Evolutionary conservation across 331 rosid genomes (phyloP).

Genomic region (Arachis monticola): DNA sequence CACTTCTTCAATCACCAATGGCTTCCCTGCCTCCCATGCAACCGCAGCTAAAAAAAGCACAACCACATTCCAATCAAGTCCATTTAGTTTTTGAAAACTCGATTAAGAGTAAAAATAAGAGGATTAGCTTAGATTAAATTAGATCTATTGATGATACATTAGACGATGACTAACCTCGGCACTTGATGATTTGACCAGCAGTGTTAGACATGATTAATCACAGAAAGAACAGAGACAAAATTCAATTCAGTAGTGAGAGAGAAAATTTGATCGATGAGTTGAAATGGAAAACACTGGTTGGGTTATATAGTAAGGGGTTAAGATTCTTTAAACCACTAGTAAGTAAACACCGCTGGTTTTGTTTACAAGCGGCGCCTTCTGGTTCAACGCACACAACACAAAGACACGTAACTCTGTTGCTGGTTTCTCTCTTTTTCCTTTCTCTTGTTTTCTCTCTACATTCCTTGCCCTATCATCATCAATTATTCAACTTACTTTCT

Average conservation of each 20-base stretch:
- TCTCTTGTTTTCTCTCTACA: neutral
- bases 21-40: conserved; percentile 93
- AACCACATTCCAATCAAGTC: neutral
- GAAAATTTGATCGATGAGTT: neutral
- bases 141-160: neutral
- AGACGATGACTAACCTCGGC: conserved; percentile 50
- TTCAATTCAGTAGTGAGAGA: no score
- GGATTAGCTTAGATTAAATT: no score
- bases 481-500: neutral
- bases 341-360: neutral
- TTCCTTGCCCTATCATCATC: neutral
- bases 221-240: neutral
- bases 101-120: neutral
- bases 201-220: conserved; percentile 50
- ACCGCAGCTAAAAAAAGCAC: conserved; percentile 61
- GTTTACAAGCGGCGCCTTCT: neutral
- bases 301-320: neutral
- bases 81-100: neutral
- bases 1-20: conserved; percentile 75
- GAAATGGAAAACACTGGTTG: no score
- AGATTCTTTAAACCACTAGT: neutral
- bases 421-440: neutral
- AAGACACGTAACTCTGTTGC: neutral
- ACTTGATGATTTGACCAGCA: conserved; percentile 57
- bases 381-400: neutral